phyloP scores from a whole-genome alignment of 495 filamentous ascomycete species.

The Lophium mytilinum region DNA sequence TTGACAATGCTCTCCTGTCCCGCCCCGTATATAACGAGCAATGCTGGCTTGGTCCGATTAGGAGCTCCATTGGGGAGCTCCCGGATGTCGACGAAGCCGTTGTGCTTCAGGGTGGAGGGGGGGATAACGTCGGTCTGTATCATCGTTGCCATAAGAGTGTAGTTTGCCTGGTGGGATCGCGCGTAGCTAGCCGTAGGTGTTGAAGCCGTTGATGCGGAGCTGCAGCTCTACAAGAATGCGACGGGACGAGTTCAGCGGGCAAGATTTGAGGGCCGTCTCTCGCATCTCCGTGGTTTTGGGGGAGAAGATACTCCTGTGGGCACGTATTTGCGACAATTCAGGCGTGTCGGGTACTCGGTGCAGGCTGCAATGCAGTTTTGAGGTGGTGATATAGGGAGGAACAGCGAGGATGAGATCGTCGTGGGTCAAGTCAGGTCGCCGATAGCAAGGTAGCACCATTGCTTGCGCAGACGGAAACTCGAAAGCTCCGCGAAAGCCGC shows the following conservation, averaged over 20 bases:
- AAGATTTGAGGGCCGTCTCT: slow-evolving; percentile 13
- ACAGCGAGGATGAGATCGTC: slow-evolving; percentile 16
- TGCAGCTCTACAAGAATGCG: slow-evolving; percentile 26
- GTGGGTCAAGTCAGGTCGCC: slow-evolving; percentile 11
- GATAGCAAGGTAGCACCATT: slow-evolving; percentile 23
- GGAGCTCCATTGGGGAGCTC: slow-evolving; percentile 25
- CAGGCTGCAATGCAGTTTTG: slow-evolving; percentile 2
- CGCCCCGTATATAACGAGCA: slow-evolving; percentile 31
- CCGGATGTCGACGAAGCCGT: slow-evolving; percentile 26
- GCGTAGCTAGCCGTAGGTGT: slow-evolving; percentile 26
- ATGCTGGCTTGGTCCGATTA: slow-evolving; percentile 21
- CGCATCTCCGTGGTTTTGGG: slow-evolving; percentile 23
- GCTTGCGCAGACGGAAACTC: slow-evolving; percentile 8
- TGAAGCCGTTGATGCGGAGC: slow-evolving; percentile 30
- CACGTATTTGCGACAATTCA: slow-evolving; percentile 6
- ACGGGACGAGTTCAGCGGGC: slow-evolving; percentile 26
- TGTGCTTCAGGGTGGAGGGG: slow-evolving; percentile 19
- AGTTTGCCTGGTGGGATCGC: not conserved
- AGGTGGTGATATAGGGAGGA: slow-evolving; percentile 12
- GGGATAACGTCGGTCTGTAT: slow-evolving; percentile 17
- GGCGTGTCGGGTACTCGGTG: slow-evolving; percentile 1
- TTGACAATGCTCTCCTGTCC: slow-evolving; percentile 30
- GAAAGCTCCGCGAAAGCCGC: slow-evolving; percentile 17
- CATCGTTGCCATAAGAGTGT: slow-evolving; percentile 25
- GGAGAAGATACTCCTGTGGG: slow-evolving; percentile 8